phyloP scores from a whole-genome alignment of 805 yeast genomes.

The Ogataea henricii region DNA sequence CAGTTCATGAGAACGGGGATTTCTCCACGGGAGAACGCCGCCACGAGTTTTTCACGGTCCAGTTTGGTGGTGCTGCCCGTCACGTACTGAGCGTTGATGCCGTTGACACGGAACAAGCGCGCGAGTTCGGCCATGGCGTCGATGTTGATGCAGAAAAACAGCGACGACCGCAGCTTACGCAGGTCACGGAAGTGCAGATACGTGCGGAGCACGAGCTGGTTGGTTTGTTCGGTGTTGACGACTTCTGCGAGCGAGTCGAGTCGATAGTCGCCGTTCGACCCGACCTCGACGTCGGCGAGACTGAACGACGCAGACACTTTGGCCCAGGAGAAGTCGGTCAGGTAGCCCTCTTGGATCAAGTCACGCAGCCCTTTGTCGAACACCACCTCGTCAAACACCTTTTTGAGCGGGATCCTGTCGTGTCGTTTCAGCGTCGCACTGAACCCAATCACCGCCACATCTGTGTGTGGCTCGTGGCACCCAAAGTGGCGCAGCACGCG shows the following conservation, averaged over 20 bases:
- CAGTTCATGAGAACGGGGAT: constrained; percentile 82
- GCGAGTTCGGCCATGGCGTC: constrained; percentile 61
- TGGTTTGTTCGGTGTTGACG: constrained; percentile 56
- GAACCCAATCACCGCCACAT: constrained; percentile 71
- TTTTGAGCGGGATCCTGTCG: constrained; percentile 63
- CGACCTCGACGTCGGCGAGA: constrained; percentile 26
- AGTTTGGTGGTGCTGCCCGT: constrained; percentile 61
- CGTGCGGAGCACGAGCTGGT: constrained; percentile 55
- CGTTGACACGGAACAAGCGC: constrained; percentile 53
- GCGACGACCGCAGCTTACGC: constrained; percentile 55
- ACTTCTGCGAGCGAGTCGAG: constrained; percentile 50
- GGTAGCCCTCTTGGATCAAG: constrained; percentile 68
- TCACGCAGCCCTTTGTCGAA: constrained; percentile 64
- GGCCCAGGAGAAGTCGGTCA: constrained; percentile 69
- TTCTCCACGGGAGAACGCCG: constrained; percentile 60
- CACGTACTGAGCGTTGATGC: constrained; percentile 70
- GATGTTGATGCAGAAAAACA: constrained; percentile 78
- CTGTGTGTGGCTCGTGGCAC: constrained; percentile 42
- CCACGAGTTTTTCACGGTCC: constrained; percentile 53
- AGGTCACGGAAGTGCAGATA: constrained; percentile 47
- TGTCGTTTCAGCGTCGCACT: constrained; percentile 83
- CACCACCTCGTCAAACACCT: constrained; percentile 70
- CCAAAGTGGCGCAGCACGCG: constrained; percentile 60
- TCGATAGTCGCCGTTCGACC: constrained; percentile 54
- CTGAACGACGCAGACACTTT: constrained; percentile 47